These are phyloP conservation scores for Plasmodium cynomolgi DNA, from an alignment of 169 alveolate genomes.

Conservation along the genomic window DNA sequence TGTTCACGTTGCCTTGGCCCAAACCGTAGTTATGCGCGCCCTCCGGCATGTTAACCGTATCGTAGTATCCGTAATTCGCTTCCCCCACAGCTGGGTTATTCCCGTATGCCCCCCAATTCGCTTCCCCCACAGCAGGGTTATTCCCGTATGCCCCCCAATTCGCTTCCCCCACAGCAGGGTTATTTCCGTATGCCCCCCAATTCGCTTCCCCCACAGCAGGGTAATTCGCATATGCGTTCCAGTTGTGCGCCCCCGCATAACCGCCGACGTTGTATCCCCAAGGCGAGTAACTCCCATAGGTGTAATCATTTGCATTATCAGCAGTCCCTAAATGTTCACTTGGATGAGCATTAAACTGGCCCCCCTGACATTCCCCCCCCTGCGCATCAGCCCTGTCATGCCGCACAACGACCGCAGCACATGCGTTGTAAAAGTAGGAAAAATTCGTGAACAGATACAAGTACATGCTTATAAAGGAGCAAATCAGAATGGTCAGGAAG, in stretches of 20 bases:
- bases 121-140: not conserved
- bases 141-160: not conserved
- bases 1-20: not conserved
- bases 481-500: constrained; percentile 4
- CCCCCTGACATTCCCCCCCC: not conserved
- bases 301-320: not conserved
- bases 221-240: not conserved
- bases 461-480: constrained; percentile 22
- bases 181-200: not conserved
- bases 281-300: not conserved
- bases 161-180: not conserved
- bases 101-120: not conserved
- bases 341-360: not conserved
- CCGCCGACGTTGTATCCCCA: not conserved
- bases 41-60: not conserved
- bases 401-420: not conserved
- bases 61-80: not conserved
- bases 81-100: not conserved
- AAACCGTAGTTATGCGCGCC: not conserved
- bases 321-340: not conserved
- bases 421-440: constrained; percentile 21
- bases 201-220: not conserved
- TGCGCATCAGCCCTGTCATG: not conserved
- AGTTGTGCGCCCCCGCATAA: not conserved
- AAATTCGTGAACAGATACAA: constrained; percentile 19